Evolutionary conservation across 345 rosid species (phyloP).

Genomic region (Tarenaya hassleriana): DNA sequence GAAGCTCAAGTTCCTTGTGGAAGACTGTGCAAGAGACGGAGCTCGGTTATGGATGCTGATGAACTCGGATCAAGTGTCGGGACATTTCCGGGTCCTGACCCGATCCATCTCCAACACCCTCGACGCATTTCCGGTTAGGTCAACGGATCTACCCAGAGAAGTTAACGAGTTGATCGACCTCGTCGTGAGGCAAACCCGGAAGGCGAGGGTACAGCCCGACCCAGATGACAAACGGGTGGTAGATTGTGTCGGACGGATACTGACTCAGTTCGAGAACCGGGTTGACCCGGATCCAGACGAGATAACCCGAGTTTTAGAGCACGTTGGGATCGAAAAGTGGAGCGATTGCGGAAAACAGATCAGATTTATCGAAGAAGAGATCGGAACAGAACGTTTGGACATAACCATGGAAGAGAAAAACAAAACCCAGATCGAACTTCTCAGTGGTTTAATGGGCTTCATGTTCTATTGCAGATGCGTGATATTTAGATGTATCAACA

Average conservation of each 20-base stretch:
- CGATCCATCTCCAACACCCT: slow-evolving; percentile 50
- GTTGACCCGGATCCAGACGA: slow-evolving; percentile 33
- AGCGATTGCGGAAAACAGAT: slow-evolving; percentile 53
- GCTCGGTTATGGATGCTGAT: slow-evolving; percentile 52
- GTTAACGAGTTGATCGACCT: slow-evolving; percentile 44
- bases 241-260: slow-evolving; percentile 31
- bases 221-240: slow-evolving; percentile 35
- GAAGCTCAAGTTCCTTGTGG: slow-evolving; percentile 46
- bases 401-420: slow-evolving; percentile 22
- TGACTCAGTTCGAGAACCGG: slow-evolving; percentile 46
- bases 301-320: slow-evolving; percentile 37
- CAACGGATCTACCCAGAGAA: slow-evolving; percentile 40
- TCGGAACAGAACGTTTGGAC: slow-evolving; percentile 27
- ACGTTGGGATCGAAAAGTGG: slow-evolving; percentile 53
- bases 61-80: slow-evolving; percentile 48
- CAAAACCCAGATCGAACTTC: slow-evolving; percentile 25
- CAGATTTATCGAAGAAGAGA: slow-evolving; percentile 48
- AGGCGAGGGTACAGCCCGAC: slow-evolving; percentile 39
- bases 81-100: slow-evolving; percentile 38
- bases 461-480: slow-evolving; percentile 57
- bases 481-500: slow-evolving; percentile 36
- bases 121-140: slow-evolving; percentile 49
- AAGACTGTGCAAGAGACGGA: slow-evolving; percentile 59
- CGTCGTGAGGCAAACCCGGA: slow-evolving; percentile 43
- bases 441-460: slow-evolving; percentile 53